Evolutionary conservation across 2,329 filamentous ascomycete species (phyloP).

Genomic region (Cytospora chrysosperma): DNA sequence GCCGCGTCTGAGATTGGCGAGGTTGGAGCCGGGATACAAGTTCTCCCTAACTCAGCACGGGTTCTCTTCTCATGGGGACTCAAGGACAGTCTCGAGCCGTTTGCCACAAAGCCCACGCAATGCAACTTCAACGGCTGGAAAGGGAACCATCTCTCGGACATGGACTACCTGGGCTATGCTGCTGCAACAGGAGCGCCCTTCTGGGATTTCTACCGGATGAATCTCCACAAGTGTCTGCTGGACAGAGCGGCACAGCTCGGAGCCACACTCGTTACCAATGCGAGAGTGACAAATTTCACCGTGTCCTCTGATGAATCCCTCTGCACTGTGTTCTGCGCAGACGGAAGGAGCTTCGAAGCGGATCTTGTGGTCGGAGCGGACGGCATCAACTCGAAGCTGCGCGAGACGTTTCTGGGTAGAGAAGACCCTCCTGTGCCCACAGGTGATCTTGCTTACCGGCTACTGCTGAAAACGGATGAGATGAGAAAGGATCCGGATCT

Average conservation of each 20-base stretch:
- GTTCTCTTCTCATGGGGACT: slow-evolving; percentile 51
- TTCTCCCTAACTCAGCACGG: slow-evolving; percentile 47
- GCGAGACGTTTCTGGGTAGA: slow-evolving; percentile 44
- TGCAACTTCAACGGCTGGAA: slow-evolving; percentile 55
- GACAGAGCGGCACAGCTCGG: slow-evolving; percentile 48
- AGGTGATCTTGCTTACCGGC: slow-evolving; percentile 50
- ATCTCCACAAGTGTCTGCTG: slow-evolving; percentile 48
- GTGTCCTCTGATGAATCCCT: slow-evolving; percentile 33
- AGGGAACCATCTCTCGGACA: slow-evolving; percentile 45
- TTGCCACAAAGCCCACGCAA: slow-evolving; percentile 41
- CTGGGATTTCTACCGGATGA: slow-evolving; percentile 55
- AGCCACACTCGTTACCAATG: slow-evolving; percentile 42
- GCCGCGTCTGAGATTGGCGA: slow-evolving; percentile 46
- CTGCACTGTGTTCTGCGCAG: slow-evolving; percentile 39
- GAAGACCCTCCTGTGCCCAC: slow-evolving; percentile 48
- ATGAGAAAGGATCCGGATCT: slow-evolving; percentile 48
- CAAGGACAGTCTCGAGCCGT: slow-evolving; percentile 37
- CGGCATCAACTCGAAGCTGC: slow-evolving; percentile 45
- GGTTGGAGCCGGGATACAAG: slow-evolving; percentile 51
- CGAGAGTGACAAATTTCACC: slow-evolving; percentile 43
- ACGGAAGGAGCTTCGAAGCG: slow-evolving; percentile 37
- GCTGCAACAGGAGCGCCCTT: slow-evolving; percentile 41
- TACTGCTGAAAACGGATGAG: slow-evolving; percentile 44
- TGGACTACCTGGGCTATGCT: slow-evolving; percentile 47
- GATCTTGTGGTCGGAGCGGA: slow-evolving; percentile 50